phyloP scores from a whole-genome alignment of 257 asterid genomes.

The Forsythia suspensa region DNA sequence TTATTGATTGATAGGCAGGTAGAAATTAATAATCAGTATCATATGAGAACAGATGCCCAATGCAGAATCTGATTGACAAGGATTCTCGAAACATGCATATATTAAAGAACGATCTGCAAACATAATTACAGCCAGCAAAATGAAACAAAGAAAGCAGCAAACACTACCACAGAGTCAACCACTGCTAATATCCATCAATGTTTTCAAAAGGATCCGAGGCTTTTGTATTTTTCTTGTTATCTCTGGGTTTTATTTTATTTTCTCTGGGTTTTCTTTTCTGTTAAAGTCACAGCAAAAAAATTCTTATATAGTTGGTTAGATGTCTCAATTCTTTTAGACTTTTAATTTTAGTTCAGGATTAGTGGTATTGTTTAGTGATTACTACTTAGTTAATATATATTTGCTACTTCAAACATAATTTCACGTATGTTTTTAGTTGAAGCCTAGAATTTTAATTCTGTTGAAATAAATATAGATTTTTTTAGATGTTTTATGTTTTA shows the following conservation, averaged over 20 bases:
- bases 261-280: not conserved
- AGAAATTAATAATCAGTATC: not conserved
- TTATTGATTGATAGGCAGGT: not conserved
- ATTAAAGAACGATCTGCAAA: not conserved
- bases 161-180: not conserved
- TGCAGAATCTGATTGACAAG: not conserved
- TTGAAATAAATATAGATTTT: not conserved
- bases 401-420: too few relatives aligned
- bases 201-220: not conserved
- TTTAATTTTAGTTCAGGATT: not conserved
- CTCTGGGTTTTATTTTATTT: not conserved
- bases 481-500: not conserved
- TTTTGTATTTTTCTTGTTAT: not conserved
- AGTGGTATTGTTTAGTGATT: not conserved
- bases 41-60: constrained; percentile 11
- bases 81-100: constrained; percentile 6
- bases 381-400: not conserved
- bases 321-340: not conserved
- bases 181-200: not conserved
- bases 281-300: not conserved
- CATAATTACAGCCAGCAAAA: not conserved
- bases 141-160: not conserved
- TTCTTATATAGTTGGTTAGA: not conserved
- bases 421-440: not conserved
- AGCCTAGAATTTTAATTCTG: not conserved